Evolutionary conservation across 345 rosid species (phyloP).

Genomic region (Melastoma malabathricum): DNA sequence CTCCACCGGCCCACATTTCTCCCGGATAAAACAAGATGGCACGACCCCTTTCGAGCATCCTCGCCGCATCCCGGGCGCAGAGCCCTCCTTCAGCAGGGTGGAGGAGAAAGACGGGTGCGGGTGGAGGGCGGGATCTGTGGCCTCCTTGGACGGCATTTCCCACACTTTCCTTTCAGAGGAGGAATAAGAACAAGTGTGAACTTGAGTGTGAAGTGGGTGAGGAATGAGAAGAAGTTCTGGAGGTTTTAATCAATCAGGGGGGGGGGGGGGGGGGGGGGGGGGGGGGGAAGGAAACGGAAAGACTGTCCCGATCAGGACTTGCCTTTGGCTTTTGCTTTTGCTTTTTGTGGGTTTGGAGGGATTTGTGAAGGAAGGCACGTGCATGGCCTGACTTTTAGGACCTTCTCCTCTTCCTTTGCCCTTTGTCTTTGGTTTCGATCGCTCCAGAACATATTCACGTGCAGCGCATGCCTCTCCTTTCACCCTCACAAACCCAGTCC

Average conservation of each 20-base stretch:
- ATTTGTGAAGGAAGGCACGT: too few species aligned
- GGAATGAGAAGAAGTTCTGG: background rate
- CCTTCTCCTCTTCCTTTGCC: background rate
- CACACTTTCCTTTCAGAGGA: slow-evolving; percentile 15
- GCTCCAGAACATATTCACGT: slow-evolving; percentile 11
- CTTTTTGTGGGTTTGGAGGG: too few species aligned
- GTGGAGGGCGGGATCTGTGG: slow-evolving; percentile 2
- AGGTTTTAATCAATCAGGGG: background rate
- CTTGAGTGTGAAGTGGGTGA: too few species aligned
- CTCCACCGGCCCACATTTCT: slow-evolving; percentile 17
- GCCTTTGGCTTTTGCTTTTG: too few species aligned
- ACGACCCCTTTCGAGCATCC: background rate
- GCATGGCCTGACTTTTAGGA: too few species aligned
- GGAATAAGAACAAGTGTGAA: background rate
- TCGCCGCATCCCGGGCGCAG: too few species aligned
- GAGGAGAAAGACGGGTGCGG: slow-evolving; percentile 79
- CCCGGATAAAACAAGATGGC: slow-evolving; percentile 1
- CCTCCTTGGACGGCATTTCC: slow-evolving; percentile 19
- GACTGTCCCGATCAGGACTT: background rate
- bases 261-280: slow-evolving; percentile 4
- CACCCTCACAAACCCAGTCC: too few species aligned
- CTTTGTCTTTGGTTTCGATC: slow-evolving; percentile 6
- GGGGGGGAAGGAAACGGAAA: slow-evolving; percentile 2
- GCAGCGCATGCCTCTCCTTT: slow-evolving; percentile 6
- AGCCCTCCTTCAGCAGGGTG: slow-evolving; percentile 35